Evolutionary conservation across 2,329 filamentous ascomycete genomes (phyloP).

Genomic region (Leptodontidium sp.): DNA sequence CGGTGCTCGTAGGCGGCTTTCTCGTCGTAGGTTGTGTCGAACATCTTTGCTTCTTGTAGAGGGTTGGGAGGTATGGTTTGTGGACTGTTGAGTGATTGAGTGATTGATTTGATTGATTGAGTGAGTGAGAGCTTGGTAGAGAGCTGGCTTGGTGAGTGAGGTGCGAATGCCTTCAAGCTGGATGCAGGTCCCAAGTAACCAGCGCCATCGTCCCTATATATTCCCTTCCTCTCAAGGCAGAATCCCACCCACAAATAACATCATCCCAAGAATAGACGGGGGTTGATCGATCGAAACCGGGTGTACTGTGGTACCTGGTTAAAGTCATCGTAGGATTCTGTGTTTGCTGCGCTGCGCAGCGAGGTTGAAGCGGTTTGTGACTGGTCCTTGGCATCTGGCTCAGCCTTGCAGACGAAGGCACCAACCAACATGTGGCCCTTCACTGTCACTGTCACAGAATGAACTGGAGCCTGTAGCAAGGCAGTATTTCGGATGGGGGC

Average conservation of each 20-base stretch:
- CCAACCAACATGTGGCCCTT: background rate
- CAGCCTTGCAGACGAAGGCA: slow-evolving; percentile 5
- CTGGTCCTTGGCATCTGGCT: background rate
- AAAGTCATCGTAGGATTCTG: background rate
- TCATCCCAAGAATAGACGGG: slow-evolving; percentile 10
- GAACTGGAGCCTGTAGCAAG: background rate
- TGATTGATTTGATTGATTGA: background rate
- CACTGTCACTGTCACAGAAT: background rate
- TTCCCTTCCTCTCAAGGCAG: background rate
- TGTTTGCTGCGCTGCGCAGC: slow-evolving; percentile 8
- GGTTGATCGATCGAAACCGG: background rate
- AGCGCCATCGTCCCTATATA: slow-evolving; percentile 4
- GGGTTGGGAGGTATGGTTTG: background rate
- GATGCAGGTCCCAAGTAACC: background rate
- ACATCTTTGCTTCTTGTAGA: background rate
- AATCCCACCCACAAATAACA: background rate
- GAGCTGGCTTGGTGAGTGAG: background rate
- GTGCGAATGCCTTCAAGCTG: slow-evolving; percentile 5
- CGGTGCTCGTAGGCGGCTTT: slow-evolving; percentile 28
- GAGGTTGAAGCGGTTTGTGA: background rate
- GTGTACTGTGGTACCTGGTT: background rate
- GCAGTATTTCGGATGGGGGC: slow-evolving; percentile 13
- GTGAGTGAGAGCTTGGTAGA: background rate
- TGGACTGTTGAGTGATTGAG: background rate
- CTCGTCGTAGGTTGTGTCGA: slow-evolving; percentile 26